Conservation (phyloP, 164 flowering plant genomes). For the Stephania cephalantha region DNA sequence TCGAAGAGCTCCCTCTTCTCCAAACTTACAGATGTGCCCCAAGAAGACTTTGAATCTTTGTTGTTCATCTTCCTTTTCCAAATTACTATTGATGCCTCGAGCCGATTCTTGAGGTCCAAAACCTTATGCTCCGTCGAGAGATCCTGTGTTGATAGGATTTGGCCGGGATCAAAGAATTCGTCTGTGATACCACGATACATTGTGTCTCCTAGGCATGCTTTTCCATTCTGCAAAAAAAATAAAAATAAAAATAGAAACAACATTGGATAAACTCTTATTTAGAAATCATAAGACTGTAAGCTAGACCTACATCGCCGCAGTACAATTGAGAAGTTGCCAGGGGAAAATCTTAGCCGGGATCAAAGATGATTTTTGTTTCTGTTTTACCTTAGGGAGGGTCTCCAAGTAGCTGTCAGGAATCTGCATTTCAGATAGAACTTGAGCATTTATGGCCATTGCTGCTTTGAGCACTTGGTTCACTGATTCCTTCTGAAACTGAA, state of each 20-base stretch:
- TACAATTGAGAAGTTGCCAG: too few species aligned
- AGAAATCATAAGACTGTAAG: background rate
- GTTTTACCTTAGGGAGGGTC: conserved; percentile 77
- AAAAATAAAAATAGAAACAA: conserved; percentile 2
- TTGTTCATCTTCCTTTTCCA: conserved; percentile 80
- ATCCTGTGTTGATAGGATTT: conserved; percentile 57
- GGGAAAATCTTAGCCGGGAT: too few species aligned
- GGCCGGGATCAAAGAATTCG: conserved; percentile 71
- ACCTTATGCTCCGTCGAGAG: conserved; percentile 74
- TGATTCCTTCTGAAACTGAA: conserved; percentile 69
- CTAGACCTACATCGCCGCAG: too few species aligned
- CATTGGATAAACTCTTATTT: background rate
- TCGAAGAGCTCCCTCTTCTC: conserved; percentile 87
- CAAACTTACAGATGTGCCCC: conserved; percentile 76
- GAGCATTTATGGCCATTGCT: conserved; percentile 92
- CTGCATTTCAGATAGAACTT: conserved; percentile 74
- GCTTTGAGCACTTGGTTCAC: conserved; percentile 90
- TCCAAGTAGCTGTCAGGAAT: conserved; percentile 85
- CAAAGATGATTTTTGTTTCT: conserved; percentile 1
- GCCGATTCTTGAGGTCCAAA: conserved; percentile 74
- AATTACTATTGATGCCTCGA: conserved; percentile 82
- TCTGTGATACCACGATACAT: conserved; percentile 73
- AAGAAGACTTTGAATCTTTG: conserved; percentile 67
- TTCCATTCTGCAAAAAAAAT: conserved; percentile 47
- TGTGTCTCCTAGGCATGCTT: conserved; percentile 73